Evolutionary conservation across 768 basidiomycete genomes (phyloP), one percentile per base, ranked within the genome.

Genomic region (Coprinopsis strossmayeri): DNA sequence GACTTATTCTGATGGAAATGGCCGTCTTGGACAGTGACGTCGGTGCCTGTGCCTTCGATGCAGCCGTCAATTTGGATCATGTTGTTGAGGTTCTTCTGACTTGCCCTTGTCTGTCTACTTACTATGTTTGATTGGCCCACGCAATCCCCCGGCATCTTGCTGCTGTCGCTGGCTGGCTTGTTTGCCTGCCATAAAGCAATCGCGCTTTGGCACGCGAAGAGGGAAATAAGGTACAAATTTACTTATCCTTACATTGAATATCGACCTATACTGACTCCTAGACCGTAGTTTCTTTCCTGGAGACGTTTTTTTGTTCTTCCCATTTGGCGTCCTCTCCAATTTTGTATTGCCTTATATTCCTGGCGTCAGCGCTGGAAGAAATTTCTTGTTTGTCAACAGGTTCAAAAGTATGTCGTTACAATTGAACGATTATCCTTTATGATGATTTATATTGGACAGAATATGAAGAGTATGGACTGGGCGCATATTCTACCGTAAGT

Each of bases 401-500:
- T 59, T 70, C 50, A 55, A 57, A 4, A 50, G 70, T 69, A 42
- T 45, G 56, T 52, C 4, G 28, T n/a, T 37, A 15, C 10, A 17
- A 2, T 24, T 12, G 17, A 30, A 20, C 24, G 3, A 32, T 26
- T 18, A 28, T 28, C 30, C 50, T 7, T 43, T 2, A 37, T 20
- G 24, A 40, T 9, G 11, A 30, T 23, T 13, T 18, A n/a, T 12
- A 46, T 43, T 48, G 44, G 23, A 25, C 26, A 30, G 46, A 50
- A 44, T 46, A 42, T 20, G 46, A 61, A 39, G 34, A 54, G 20
- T 58, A 54, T 45, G 71, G 71, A 25, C 64, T 62, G 53, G 70
- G 72, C 48, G 62, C 69, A 28, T 50, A 61, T 54, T 66, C 69
- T n/a, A 41, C 56, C 13, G 69, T 72, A 37, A 52, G 62, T 48